Percentiles rank a stretch among this genome's conserved stretches.
These are phyloP conservation scores for Zalaria obscura DNA, from an alignment of 2,329 filamentous ascomycete genomes.

Conservation along the genomic window DNA sequence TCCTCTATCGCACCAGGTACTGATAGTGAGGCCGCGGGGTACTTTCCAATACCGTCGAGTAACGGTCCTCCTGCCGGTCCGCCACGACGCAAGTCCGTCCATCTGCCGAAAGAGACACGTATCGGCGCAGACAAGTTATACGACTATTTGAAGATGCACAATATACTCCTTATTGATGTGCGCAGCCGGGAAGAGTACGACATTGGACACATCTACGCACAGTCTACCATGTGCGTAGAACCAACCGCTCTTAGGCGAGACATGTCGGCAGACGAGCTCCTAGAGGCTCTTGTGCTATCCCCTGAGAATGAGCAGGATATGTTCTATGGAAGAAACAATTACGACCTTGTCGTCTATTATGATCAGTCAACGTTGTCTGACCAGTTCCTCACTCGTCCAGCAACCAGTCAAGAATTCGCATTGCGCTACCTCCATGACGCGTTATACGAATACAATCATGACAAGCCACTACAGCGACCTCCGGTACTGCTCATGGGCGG, in stretches of 20 bases:
- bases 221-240: constrained; percentile 79
- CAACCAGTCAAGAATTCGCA: constrained; percentile 28
- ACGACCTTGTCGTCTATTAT: constrained; percentile 83
- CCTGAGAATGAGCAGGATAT: constrained; percentile 60
- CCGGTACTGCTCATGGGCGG: constrained; percentile 74
- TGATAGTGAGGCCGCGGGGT: constrained; percentile 15
- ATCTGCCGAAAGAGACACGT: constrained; percentile 41
- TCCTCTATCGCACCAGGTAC: constrained; percentile 24
- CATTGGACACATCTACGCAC: constrained; percentile 74
- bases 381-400: constrained; percentile 38
- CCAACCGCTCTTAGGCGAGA: constrained; percentile 60
- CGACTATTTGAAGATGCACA: constrained; percentile 52
- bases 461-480: constrained; percentile 54
- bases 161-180: constrained; percentile 72
- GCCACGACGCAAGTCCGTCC: constrained; percentile 25
- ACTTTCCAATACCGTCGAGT: constrained; percentile 22
- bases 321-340: constrained; percentile 60
- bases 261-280: constrained; percentile 48
- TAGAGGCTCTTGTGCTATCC: constrained; percentile 56
- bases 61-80: constrained; percentile 7
- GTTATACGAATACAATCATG: constrained; percentile 69
- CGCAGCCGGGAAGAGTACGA: constrained; percentile 70
- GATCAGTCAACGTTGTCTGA: constrained; percentile 53
- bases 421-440: constrained; percentile 64
- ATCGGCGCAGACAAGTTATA: constrained; percentile 59